phyloP scores from a whole-genome alignment of 1,284 basidiomycete species.

The Schizophyllum amplum region DNA sequence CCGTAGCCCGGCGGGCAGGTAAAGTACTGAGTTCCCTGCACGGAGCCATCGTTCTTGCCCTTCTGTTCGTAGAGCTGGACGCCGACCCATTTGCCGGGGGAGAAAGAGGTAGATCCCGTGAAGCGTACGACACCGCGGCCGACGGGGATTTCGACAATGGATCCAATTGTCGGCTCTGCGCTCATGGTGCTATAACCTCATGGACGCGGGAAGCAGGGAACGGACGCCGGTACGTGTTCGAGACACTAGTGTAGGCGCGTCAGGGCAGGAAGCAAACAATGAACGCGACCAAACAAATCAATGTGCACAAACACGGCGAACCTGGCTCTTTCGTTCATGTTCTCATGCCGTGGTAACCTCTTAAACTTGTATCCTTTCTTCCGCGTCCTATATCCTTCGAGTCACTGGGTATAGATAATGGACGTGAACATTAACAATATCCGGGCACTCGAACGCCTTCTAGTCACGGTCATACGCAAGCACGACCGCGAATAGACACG shows the following conservation, averaged over 20 bases:
- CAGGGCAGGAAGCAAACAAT: neutral
- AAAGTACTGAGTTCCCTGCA: constrained; percentile 84
- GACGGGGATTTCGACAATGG: constrained; percentile 67
- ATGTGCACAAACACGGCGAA: neutral
- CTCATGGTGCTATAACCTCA: constrained; percentile 6
- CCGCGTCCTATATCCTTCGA: too few species aligned
- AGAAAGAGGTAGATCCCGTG: constrained; percentile 79
- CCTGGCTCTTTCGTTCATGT: too few species aligned
- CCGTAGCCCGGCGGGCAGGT: constrained; percentile 71
- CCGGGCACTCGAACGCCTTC: too few species aligned
- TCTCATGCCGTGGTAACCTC: too few species aligned
- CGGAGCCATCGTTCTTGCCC: constrained; percentile 95
- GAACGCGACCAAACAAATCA: neutral
- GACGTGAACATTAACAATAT: too few species aligned
- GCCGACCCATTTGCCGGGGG: constrained; percentile 91
- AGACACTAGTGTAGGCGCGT: neutral
- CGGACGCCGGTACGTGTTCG: neutral
- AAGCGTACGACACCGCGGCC: constrained; percentile 86
- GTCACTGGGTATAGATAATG: too few species aligned
- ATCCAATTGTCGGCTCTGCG: constrained; percentile 39
- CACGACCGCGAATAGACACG: too few species aligned
- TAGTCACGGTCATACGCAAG: too few species aligned
- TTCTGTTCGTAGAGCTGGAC: constrained; percentile 77
- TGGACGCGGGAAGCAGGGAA: neutral
- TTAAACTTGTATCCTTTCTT: too few species aligned